These are phyloP conservation scores for Haberlea rhodopensis DNA, from an alignment of 257 asterid genomes.

Conservation along the genomic window DNA sequence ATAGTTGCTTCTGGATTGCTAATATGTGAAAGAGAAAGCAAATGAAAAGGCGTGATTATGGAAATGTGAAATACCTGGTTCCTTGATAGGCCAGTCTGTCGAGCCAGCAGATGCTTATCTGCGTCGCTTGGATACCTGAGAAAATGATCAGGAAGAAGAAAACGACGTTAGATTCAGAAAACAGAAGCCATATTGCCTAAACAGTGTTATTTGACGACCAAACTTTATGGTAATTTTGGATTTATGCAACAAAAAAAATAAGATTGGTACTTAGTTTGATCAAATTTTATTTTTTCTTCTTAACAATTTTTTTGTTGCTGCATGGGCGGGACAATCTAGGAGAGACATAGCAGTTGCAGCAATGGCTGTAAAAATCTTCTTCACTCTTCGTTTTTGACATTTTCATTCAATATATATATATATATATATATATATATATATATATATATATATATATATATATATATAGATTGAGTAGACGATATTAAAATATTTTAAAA, in stretches of 20 bases:
- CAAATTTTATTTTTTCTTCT: not conserved
- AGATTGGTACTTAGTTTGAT: not conserved
- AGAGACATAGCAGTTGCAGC: slow-evolving; percentile 33
- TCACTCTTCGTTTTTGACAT: slow-evolving; percentile 19
- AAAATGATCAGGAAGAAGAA: slow-evolving; percentile 44
- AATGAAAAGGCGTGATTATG: not conserved
- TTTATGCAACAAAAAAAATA: not conserved
- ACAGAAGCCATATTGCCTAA: slow-evolving; percentile 30
- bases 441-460: no score
- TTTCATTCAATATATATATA: no score
- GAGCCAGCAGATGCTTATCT: slow-evolving; percentile 95
- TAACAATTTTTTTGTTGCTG: slow-evolving; percentile 8
- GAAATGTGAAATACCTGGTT: slow-evolving; percentile 57
- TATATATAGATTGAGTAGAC: no score
- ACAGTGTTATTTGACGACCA: slow-evolving; percentile 39
- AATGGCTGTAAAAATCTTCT: slow-evolving; percentile 30
- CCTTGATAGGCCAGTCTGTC: slow-evolving; percentile 99
- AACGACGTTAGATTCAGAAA: slow-evolving; percentile 53
- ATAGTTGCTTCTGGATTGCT: no score
- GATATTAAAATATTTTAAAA: no score
- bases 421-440: no score
- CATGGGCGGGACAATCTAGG: slow-evolving; percentile 72
- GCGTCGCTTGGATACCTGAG: slow-evolving; percentile 99
- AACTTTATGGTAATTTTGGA: slow-evolving; percentile 28
- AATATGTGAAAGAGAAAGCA: no score